These are phyloP conservation scores for Plasmodium inui DNA, from an alignment of 169 alveolate species.

Conservation along the genomic window DNA sequence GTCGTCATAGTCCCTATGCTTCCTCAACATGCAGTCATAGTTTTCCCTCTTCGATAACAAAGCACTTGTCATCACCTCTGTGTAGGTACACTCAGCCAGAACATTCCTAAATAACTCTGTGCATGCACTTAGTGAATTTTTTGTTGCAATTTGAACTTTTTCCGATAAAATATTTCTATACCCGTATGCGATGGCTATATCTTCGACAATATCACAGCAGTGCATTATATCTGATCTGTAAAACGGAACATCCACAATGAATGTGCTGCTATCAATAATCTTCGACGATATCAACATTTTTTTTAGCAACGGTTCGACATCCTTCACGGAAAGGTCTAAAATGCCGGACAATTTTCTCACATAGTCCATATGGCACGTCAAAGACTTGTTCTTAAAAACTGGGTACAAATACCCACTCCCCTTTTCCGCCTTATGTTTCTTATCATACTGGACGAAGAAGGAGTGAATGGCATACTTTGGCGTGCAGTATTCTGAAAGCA, in stretches of 20 bases:
- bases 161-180: conserved; percentile 86
- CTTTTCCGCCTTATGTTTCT: conserved; percentile 27
- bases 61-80: conserved; percentile 83
- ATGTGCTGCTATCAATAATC: conserved; percentile 32
- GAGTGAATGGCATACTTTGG: conserved; percentile 62
- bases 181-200: conserved; percentile 96
- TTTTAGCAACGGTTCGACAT: conserved; percentile 70
- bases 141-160: conserved; percentile 27
- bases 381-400: conserved; percentile 11
- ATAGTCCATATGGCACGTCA: conserved; percentile 69
- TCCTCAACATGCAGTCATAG: conserved; percentile 77
- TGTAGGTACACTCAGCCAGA: conserved; percentile 77
- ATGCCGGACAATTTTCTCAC: conserved; percentile 78
- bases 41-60: conserved; percentile 77
- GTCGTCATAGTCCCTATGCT: conserved; percentile 49
- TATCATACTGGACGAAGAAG: conserved; percentile 30
- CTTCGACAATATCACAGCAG: conserved; percentile 97
- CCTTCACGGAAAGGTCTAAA: conserved; percentile 73
- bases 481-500: conserved; percentile 58
- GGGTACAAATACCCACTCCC: conserved; percentile 51
- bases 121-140: conserved; percentile 44
- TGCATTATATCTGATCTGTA: conserved; percentile 95
- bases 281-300: conserved; percentile 84
- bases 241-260: conserved; percentile 89
- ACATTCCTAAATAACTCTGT: conserved; percentile 73